These are phyloP conservation scores for Xylaria digitata DNA, from an alignment of 2,329 filamentous ascomycete species.

Conservation along the genomic window DNA sequence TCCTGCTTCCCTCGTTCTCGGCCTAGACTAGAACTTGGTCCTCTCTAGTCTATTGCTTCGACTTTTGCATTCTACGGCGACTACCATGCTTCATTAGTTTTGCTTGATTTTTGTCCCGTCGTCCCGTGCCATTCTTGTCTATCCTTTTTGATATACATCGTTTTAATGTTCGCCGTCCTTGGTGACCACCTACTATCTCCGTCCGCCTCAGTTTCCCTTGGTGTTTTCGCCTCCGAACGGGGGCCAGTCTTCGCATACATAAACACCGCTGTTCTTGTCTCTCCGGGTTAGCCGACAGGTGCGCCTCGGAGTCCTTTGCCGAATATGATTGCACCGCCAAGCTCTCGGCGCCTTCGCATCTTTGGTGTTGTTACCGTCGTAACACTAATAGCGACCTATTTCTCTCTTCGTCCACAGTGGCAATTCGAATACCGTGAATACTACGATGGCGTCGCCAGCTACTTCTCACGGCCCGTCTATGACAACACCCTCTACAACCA, in stretches of 20 bases:
- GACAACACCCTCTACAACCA: constrained; percentile 56
- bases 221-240: constrained; percentile 1
- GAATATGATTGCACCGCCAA: constrained; percentile 48
- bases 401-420: constrained; percentile 47
- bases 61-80: constrained; percentile 19
- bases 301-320: background rate
- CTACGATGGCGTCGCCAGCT: constrained; percentile 46
- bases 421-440: constrained; percentile 48
- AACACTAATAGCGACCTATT: constrained; percentile 42
- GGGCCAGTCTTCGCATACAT: background rate
- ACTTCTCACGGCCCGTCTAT: constrained; percentile 49
- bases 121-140: constrained; percentile 25
- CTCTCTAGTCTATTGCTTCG: constrained; percentile 10
- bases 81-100: constrained; percentile 19
- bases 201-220: constrained; percentile 8
- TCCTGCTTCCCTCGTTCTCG: constrained; percentile 1
- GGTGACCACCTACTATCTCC: constrained; percentile 14
- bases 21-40: constrained; percentile 1
- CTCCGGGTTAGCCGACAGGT: background rate
- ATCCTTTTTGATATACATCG: constrained; percentile 20
- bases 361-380: constrained; percentile 44
- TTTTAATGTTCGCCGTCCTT: constrained; percentile 31
- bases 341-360: constrained; percentile 48
- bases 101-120: background rate
- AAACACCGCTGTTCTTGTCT: background rate